Evolutionary conservation across 192 early-diverging fungal genomes (phyloP).

Genomic region (Funneliformis mosseae): DNA sequence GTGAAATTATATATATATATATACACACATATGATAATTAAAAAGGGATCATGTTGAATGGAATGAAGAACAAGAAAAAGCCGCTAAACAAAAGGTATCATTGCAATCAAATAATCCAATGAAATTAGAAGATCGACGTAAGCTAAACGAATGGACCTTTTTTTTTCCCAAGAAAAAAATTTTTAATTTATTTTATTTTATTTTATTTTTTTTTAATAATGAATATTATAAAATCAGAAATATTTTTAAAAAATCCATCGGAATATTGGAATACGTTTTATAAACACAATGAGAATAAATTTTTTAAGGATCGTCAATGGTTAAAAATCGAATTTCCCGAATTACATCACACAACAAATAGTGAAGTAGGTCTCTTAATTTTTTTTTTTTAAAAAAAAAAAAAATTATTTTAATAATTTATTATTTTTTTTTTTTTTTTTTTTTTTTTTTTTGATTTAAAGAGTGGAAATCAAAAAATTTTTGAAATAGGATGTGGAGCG

Average conservation of each 20-base stretch:
- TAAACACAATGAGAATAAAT: conserved; percentile 81
- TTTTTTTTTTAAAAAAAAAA: too few species aligned
- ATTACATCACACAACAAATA: conserved; percentile 58
- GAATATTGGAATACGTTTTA: conserved; percentile 82
- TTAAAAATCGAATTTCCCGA: conserved; percentile 92
- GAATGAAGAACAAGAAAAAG: conserved; percentile 78
- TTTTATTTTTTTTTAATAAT: background rate
- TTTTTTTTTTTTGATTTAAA: conserved; percentile 37
- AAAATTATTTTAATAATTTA: too few species aligned
- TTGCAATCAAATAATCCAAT: conserved; percentile 75
- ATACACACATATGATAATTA: background rate
- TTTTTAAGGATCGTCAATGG: conserved; percentile 99
- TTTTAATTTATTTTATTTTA: too few species aligned
- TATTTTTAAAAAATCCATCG: conserved; percentile 52
- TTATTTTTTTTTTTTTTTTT: too few species aligned
- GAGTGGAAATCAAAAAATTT: conserved; percentile 62
- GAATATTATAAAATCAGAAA: conserved; percentile 31
- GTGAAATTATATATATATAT: background rate
- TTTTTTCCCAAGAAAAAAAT: too few species aligned
- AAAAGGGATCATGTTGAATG: conserved; percentile 93
- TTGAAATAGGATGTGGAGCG: conserved; percentile 98
- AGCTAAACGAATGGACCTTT: background rate
- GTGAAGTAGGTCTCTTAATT: conserved; percentile 44
- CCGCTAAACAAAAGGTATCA: conserved; percentile 75
- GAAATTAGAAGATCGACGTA: conserved; percentile 59